Evolutionary conservation across 768 basidiomycete species (phyloP).

Genomic region (Boletellus emodensis): DNA sequence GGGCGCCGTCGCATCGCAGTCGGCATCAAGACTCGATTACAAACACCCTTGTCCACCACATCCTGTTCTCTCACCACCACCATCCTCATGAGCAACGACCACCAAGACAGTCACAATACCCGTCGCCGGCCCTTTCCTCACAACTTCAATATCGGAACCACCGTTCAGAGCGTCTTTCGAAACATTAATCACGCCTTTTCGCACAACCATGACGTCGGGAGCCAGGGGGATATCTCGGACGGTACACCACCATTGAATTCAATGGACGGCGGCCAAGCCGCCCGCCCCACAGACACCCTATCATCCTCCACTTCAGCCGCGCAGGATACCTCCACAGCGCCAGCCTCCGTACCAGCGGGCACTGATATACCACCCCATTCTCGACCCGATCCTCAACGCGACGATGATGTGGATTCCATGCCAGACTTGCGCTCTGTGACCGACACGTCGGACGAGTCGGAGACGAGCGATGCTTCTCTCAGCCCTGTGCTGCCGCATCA

Average conservation of each 20-base stretch:
- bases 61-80: conserved; percentile 14
- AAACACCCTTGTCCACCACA: conserved; percentile 1
- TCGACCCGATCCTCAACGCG: conserved; percentile 3
- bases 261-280: background rate
- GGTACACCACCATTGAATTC: conserved; percentile 3
- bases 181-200: conserved; percentile 32
- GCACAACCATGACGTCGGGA: conserved; percentile 1
- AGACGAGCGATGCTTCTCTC: conserved; percentile 27
- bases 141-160: conserved; percentile 23
- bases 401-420: conserved; percentile 39
- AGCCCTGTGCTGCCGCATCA: conserved; percentile 25
- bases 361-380: conserved; percentile 6
- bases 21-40: conserved; percentile 6
- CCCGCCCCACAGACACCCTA: conserved; percentile 1
- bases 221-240: background rate
- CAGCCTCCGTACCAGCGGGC: conserved; percentile 2
- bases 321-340: conserved; percentile 1
- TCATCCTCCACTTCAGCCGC: conserved; percentile 1
- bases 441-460: conserved; percentile 36
- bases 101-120: conserved; percentile 6
- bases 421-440: conserved; percentile 39
- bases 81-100: conserved; percentile 18
- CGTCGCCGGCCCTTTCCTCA: conserved; percentile 13
- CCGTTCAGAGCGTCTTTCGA: conserved; percentile 29
- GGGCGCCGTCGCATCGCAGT: background rate